phyloP scores from a whole-genome alignment of 2,329 filamentous ascomycete genomes.

The Coleophoma cylindrospora region DNA sequence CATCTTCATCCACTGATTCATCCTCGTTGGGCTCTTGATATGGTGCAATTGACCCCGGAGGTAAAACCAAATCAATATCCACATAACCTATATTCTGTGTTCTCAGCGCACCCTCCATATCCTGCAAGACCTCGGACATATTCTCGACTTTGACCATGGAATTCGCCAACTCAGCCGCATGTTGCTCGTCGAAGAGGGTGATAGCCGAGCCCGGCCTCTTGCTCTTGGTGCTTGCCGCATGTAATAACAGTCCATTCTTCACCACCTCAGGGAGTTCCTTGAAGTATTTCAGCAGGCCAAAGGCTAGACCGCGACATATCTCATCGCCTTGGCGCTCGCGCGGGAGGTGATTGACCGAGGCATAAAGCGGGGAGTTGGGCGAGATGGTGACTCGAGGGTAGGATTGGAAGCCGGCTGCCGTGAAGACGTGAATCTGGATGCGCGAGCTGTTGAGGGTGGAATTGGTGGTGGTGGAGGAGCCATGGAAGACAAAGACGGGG shows the following conservation, averaged over 20 bases:
- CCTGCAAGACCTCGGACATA: slow-evolving; percentile 64
- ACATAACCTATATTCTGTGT: slow-evolving; percentile 80
- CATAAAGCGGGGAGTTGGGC: slow-evolving; percentile 86
- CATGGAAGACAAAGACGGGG: slow-evolving; percentile 86
- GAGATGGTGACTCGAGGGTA: slow-evolving; percentile 91
- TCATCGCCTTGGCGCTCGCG: slow-evolving; percentile 96
- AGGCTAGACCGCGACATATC: slow-evolving; percentile 83
- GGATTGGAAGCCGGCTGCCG: slow-evolving; percentile 80
- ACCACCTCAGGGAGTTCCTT: slow-evolving; percentile 74
- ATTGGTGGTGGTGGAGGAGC: slow-evolving; percentile 83
- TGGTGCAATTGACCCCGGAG: slow-evolving; percentile 66
- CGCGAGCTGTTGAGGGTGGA: slow-evolving; percentile 83
- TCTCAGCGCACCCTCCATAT: slow-evolving; percentile 70
- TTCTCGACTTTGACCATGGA: slow-evolving; percentile 81
- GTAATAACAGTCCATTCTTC: slow-evolving; percentile 62
- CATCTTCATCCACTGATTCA: slow-evolving; percentile 57
- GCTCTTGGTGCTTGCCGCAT: slow-evolving; percentile 34
- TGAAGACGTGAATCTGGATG: slow-evolving; percentile 91
- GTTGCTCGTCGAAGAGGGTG: slow-evolving; percentile 78
- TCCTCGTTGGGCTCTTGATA: slow-evolving; percentile 56
- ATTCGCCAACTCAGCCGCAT: slow-evolving; percentile 86
- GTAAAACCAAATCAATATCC: slow-evolving; percentile 83
- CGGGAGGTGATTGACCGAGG: slow-evolving; percentile 82
- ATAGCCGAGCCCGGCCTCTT: slow-evolving; percentile 56
- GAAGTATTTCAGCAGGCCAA: slow-evolving; percentile 93